Evolutionary conservation across 306 rosid genomes (phyloP), one percentile per base, ranked within the genome.

Genomic region (Quercus rubra): DNA sequence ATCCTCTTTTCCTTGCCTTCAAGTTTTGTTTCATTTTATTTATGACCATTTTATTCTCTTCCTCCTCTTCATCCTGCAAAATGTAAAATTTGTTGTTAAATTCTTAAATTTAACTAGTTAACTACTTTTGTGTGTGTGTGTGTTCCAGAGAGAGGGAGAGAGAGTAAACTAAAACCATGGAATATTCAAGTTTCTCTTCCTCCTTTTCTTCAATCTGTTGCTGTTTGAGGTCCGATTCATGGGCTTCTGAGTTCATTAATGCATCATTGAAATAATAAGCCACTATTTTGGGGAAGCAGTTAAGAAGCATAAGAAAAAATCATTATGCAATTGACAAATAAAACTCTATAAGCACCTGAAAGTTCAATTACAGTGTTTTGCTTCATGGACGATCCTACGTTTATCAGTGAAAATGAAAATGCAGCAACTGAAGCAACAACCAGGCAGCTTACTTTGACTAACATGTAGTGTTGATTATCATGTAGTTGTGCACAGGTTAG

Each of bases 391-490:
- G 70, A 61, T 8, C 30, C 70, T 62, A 51, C 17, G 78, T 78
- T 83, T 52, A 49, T 78, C 5, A 21, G 78, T 2, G 86, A 81
- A 79, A 81, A 75, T 69, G 61, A 76, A 76, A 78, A 78, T 46
- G 86, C 83, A 66, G 86, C 82, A 81, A 87, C 33, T 21, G 89
- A 74, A 78, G 84, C 90, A 14, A 67, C 81, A 61, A 77, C 82
- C 51, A 85, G 71, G 80, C 85, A 83, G 85, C 87, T 83, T 20
- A 83, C 83, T 87, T 52, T 83, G 85, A 89, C 74, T 38, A 87
- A 52, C 89, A 86, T 89, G 81, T 80, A 33, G 75, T 63, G 21
- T 64, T 82, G 85, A 88, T 71, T 28, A 84, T 70, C 88, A 86
- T 86, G 81, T 81, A 51, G 76, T 67, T 57, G 25, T 46, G 25